Evolutionary conservation across 192 early-diverging fungal genomes (phyloP), one percentile per base, ranked within the genome.

Genomic region (Coemansia sp.): DNA sequence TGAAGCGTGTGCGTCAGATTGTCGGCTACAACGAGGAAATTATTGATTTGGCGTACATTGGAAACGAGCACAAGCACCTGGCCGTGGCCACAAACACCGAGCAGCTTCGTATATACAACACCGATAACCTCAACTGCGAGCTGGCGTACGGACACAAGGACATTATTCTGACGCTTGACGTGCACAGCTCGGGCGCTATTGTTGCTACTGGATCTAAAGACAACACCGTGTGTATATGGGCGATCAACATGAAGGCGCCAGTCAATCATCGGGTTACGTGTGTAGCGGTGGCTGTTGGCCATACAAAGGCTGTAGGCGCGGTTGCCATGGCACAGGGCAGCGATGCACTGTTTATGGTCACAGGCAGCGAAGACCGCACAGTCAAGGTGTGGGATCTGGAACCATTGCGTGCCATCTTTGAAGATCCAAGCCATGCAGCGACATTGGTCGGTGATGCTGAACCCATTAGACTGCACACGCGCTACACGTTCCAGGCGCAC

Each of bases 1-100:
- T 92, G 20, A 80, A 85, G 64, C 85, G 88, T 3, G 72, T 83
- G 19, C 90, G 89, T 61, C 92, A 95, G 73, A 89, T 97, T 71
- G 89, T 93, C 5, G 97, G 97, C 37, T 94, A 95, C 74, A 98
- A 98, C 62, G 93, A 99, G 59, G 97, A 99, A 62, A 86, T 99
- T 32, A 87, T 97, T 13, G 95, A 95, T 68, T 66, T 97, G 50
- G 75, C 76, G 1, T 92, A 91, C 41, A 78, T 94, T n/a, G 94
- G 92, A 19, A 69, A 81, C 19, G 70, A 85, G 6, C 89, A 95
- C 54, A 66, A 53, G 1, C 85, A 92, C 59, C 61, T 98, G 64
- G 95, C 91, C 13, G 93, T 97, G 14, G 92, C 94, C 1, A 92
- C 95, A 19, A 98, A 98, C 80, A 92, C 90, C 9, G 93, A 95